These are phyloP conservation scores for Geotrichum histeridarum DNA, from an alignment of 1,139 yeast species.

Conservation along the genomic window DNA sequence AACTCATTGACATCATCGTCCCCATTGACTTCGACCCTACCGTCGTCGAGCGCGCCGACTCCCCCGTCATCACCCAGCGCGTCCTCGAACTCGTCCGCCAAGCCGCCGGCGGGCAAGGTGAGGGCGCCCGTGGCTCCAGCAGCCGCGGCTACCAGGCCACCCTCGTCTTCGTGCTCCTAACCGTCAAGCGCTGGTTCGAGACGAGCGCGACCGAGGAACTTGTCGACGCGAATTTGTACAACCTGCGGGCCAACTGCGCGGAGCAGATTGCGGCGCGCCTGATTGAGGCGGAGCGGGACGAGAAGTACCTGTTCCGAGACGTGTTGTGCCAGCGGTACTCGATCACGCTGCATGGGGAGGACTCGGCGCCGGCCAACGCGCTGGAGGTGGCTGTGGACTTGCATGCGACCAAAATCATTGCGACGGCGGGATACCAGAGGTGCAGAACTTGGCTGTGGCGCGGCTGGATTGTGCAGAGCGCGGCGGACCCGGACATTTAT, in stretches of 20 bases:
- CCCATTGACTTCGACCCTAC: constrained; percentile 56
- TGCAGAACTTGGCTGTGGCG: constrained; percentile 90
- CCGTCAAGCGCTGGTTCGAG: constrained; percentile 76
- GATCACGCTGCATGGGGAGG: constrained; percentile 59
- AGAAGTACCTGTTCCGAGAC: constrained; percentile 63
- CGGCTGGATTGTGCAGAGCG: constrained; percentile 83
- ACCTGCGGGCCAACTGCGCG: constrained; percentile 60
- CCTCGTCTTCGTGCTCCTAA: constrained; percentile 62
- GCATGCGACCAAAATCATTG: constrained; percentile 73
- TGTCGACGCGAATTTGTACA: constrained; percentile 60
- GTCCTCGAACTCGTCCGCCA: constrained; percentile 57
- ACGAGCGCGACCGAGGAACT: constrained; percentile 56
- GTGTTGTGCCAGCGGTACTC: constrained; percentile 74
- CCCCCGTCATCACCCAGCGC: constrained; percentile 55
- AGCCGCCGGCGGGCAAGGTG: constrained; percentile 80
- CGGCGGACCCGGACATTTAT: constrained; percentile 59
- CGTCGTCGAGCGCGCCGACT: constrained; percentile 52
- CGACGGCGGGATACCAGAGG: constrained; percentile 76
- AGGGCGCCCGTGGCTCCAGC: constrained; percentile 53
- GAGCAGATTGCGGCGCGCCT: constrained; percentile 65
- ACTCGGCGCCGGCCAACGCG: constrained; percentile 61
- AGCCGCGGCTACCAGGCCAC: constrained; percentile 62
- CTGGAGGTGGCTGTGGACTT: constrained; percentile 81
- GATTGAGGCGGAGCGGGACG: constrained; percentile 57
- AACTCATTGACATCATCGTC: constrained; percentile 62